phyloP scores from a whole-genome alignment of 2,329 filamentous ascomycete species.

The Cladosporium sp. region DNA sequence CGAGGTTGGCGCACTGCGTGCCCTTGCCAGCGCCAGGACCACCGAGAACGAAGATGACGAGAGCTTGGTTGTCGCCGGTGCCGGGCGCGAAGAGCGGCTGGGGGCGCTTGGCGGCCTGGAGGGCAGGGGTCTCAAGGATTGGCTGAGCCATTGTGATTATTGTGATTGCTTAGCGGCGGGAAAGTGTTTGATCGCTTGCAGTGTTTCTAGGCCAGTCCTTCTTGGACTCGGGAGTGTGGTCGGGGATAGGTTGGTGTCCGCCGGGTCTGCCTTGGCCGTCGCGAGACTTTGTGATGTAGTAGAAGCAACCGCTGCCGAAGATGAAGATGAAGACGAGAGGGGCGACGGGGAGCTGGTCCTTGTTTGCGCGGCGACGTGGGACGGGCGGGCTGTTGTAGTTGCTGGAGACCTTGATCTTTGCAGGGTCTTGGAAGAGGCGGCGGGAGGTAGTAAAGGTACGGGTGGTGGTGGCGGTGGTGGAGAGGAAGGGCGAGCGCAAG shows the following conservation, averaged over 20 bases:
- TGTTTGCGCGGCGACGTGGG: slow-evolving; percentile 2
- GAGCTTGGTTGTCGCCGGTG: slow-evolving; percentile 56
- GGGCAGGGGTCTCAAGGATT: slow-evolving; percentile 26
- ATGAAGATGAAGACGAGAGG: slow-evolving; percentile 47
- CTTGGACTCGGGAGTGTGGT: slow-evolving; percentile 25
- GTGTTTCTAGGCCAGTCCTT: slow-evolving; percentile 26
- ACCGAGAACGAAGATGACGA: slow-evolving; percentile 94
- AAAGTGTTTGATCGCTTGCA: slow-evolving; percentile 13
- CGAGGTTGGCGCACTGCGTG: slow-evolving; percentile 87
- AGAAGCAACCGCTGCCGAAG: slow-evolving; percentile 43
- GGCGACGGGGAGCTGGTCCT: slow-evolving; percentile 39
- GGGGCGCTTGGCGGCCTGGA: slow-evolving; percentile 51
- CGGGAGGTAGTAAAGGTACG: slow-evolving; percentile 9
- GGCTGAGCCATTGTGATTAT: slow-evolving; percentile 25
- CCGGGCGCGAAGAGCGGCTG: slow-evolving; percentile 67
- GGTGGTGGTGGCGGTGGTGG: neutral
- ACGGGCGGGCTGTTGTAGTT: slow-evolving; percentile 10
- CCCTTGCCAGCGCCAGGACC: slow-evolving; percentile 95
- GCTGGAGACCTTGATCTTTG: slow-evolving; percentile 12
- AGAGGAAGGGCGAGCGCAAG: neutral
- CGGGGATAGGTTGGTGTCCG: slow-evolving; percentile 23
- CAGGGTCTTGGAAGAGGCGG: slow-evolving; percentile 3
- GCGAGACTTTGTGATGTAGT: slow-evolving; percentile 43
- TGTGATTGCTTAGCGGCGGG: slow-evolving; percentile 12
- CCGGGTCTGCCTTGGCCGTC: slow-evolving; percentile 32